Percentiles rank a stretch among this genome's conserved stretches.
Evolutionary conservation across 108 stramenopile genomes (phyloP).

Genomic region (Skeletonema marinoi): DNA sequence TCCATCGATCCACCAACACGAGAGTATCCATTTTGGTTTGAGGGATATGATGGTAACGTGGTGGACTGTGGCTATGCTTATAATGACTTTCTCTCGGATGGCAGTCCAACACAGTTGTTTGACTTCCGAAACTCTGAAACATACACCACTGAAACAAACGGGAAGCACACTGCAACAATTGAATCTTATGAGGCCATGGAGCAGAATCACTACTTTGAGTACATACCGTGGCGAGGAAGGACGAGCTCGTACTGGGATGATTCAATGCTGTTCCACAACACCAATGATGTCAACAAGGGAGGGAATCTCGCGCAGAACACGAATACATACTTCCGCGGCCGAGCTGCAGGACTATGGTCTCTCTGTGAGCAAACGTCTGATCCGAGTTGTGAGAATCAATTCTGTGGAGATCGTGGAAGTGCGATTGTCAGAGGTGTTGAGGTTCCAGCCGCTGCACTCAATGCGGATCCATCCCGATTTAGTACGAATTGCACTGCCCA

Average conservation of each 20-base stretch:
- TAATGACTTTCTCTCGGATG: background rate
- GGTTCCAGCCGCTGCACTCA: background rate
- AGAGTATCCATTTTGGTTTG: background rate
- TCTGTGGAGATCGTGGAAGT: background rate
- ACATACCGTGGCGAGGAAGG: constrained; percentile 47
- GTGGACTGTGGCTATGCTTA: background rate
- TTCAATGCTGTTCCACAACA: background rate
- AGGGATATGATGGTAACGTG: background rate
- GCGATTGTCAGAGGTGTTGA: background rate
- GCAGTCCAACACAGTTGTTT: background rate
- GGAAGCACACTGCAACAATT: background rate
- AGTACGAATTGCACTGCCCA: background rate
- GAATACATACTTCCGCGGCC: background rate
- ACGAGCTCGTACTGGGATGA: background rate
- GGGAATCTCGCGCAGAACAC: background rate
- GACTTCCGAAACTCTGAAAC: background rate
- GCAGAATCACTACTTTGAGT: constrained; percentile 38
- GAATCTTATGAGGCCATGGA: constrained; percentile 33
- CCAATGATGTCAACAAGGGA: background rate
- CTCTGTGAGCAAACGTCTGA: background rate
- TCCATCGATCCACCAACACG: background rate
- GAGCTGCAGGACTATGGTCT: background rate
- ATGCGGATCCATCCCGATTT: background rate
- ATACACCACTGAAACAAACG: constrained; percentile 6
- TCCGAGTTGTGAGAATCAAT: background rate